phyloP scores from a whole-genome alignment of 2,329 filamentous ascomycete species.

The Chaetomiaceae sp. region DNA sequence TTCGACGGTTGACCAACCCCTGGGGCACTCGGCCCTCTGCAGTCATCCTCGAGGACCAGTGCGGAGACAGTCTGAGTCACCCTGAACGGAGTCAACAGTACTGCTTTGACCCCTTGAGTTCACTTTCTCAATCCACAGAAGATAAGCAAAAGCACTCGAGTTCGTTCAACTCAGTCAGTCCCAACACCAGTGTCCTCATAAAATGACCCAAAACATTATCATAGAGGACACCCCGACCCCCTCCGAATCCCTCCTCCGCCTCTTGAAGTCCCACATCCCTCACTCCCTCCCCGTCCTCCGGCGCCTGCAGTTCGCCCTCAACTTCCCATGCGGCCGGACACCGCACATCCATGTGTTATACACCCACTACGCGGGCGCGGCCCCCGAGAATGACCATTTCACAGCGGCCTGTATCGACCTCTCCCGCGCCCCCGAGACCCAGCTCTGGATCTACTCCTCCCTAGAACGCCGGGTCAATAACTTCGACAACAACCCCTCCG shows the following conservation, averaged over 20 bases:
- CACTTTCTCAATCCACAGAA: no score
- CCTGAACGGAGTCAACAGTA: no score
- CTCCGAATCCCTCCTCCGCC: slow-evolving; percentile 37
- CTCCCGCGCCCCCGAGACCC: slow-evolving; percentile 56
- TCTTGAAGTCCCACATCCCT: slow-evolving; percentile 51
- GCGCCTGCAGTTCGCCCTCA: slow-evolving; percentile 54
- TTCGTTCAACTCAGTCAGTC: no score
- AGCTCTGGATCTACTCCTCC: slow-evolving; percentile 59
- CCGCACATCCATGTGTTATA: slow-evolving; percentile 42
- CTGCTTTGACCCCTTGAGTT: no score
- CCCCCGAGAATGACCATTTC: slow-evolving; percentile 34
- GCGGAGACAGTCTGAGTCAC: no score
- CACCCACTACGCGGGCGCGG: slow-evolving; percentile 24
- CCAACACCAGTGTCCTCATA: not conserved
- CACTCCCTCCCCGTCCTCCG: slow-evolving; percentile 57
- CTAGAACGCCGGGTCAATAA: slow-evolving; percentile 36
- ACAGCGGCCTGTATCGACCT: slow-evolving; percentile 59
- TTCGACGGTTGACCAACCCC: no score
- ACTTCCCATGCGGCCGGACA: slow-evolving; percentile 38
- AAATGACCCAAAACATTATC: not conserved
- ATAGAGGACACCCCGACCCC: slow-evolving; percentile 20
- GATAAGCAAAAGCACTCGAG: no score
- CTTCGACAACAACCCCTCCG: not conserved
- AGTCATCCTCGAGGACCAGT: no score
- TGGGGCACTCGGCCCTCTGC: no score